These are phyloP conservation scores for rapeseed (Brassica napus) DNA, from an alignment of 345 rosid species.

Conservation along the genomic window DNA sequence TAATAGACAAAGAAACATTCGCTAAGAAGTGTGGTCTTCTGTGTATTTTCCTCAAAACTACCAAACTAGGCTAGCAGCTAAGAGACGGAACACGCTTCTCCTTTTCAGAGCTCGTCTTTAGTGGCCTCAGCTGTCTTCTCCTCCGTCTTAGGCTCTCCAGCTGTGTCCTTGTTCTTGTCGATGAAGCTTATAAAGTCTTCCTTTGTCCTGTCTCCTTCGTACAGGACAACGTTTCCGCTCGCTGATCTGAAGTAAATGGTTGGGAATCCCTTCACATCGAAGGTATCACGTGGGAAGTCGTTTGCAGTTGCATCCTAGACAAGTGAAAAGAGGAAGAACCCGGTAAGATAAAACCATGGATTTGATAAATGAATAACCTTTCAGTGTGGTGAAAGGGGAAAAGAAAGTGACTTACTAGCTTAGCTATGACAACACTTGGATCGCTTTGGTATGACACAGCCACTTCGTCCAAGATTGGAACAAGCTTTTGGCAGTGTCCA, in stretches of 20 bases:
- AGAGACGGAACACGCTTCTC: constrained; percentile 32
- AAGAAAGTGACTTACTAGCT: constrained; percentile 58
- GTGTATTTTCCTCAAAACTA: constrained; percentile 35
- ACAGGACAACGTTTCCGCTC: constrained; percentile 57
- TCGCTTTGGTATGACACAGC: constrained; percentile 66
- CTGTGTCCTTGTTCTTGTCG: constrained; percentile 67
- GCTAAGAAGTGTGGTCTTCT: constrained; percentile 8
- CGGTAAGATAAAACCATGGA: neutral
- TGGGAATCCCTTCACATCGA: constrained; percentile 85
- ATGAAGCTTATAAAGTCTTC: constrained; percentile 79
- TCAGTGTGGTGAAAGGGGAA: neutral
- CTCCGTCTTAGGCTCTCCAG: constrained; percentile 29
- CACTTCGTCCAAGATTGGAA: constrained; percentile 93
- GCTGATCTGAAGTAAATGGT: constrained; percentile 76
- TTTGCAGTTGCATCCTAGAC: constrained; percentile 87
- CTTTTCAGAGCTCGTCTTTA: constrained; percentile 67
- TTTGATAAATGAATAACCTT: neutral
- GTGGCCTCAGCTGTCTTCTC: constrained; percentile 23
- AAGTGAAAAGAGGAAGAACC: neutral
- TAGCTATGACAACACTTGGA: constrained; percentile 68
- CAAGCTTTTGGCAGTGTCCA: constrained; percentile 93
- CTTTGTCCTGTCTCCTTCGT: constrained; percentile 81
- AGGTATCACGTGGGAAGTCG: constrained; percentile 62
- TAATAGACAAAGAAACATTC: constrained; percentile 18
- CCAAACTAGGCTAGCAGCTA: constrained; percentile 38